Evolutionary conservation across 176 grass and related monocot species (phyloP).

Genomic region (Chrysopogon serrulatus): DNA sequence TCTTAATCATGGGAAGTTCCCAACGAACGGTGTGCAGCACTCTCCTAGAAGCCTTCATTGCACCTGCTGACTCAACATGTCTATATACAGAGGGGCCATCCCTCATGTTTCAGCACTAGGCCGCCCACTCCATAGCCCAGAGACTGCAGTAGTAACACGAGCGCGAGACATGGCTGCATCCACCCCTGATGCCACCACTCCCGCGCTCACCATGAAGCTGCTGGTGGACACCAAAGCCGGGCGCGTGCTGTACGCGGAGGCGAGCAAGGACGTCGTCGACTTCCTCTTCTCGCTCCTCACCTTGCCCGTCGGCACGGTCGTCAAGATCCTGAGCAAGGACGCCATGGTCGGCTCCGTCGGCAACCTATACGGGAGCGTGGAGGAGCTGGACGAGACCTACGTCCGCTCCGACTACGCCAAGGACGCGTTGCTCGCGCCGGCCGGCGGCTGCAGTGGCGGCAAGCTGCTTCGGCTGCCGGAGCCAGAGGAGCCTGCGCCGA

Average conservation of each 20-base stretch:
- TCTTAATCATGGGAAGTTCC: no score
- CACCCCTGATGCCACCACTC: neutral
- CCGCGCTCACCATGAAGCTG: slow-evolving; percentile 12
- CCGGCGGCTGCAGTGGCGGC: neutral
- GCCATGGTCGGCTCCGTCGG: slow-evolving; percentile 23
- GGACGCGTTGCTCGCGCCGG: neutral
- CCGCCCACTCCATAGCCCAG: no score
- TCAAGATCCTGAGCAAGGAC: neutral
- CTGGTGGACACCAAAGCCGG: slow-evolving; percentile 5
- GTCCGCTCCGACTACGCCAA: neutral
- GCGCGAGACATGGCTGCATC: no score
- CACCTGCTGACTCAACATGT: no score
- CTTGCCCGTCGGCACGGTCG: neutral
- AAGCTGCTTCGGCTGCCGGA: neutral
- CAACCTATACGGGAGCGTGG: slow-evolving; percentile 19
- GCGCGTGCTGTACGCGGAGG: slow-evolving; percentile 4
- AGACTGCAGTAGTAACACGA: no score
- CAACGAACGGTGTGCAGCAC: no score
- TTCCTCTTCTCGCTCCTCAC: slow-evolving; percentile 42
- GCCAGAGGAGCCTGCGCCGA: neutral
- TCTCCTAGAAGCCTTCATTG: no score
- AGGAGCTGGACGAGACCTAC: slow-evolving; percentile 9
- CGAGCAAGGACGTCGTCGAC: slow-evolving; percentile 31
- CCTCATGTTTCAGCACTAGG: no score
- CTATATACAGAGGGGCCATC: no score